phyloP scores from a whole-genome alignment of 2,329 filamentous ascomycete genomes.

The Alternaria sp. region DNA sequence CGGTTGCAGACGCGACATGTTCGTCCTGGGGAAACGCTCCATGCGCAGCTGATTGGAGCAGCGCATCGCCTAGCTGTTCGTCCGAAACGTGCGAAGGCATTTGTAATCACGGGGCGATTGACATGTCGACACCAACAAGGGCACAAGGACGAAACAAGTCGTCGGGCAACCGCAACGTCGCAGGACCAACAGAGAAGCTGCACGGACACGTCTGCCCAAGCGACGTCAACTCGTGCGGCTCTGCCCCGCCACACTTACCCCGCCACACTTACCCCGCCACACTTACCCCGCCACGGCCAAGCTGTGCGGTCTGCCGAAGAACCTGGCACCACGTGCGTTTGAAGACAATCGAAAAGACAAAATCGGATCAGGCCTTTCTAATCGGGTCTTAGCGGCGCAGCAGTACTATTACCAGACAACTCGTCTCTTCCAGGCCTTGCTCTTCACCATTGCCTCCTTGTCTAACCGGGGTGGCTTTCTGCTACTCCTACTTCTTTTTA shows the following conservation, averaged over 20 bases:
- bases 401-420: background rate
- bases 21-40: conserved; percentile 66
- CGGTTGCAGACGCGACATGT: conserved; percentile 61
- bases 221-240: conserved; percentile 16
- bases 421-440: background rate
- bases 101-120: conserved; percentile 17
- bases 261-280: conserved; percentile 37
- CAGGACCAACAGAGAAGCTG: conserved; percentile 13
- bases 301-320: conserved; percentile 6
- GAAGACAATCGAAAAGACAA: conserved; percentile 4
- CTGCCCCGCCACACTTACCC: conserved; percentile 36
- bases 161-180: conserved; percentile 9
- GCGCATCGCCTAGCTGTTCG: conserved; percentile 62
- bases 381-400: conserved; percentile 3
- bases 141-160: background rate
- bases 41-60: conserved; percentile 70
- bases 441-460: background rate
- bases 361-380: background rate
- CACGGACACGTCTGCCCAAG: conserved; percentile 14
- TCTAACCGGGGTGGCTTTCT: conserved; percentile 6
- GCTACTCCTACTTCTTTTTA: background rate
- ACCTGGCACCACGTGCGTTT: conserved; percentile 3
- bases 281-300: conserved; percentile 29
- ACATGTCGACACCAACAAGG: conserved; percentile 28
- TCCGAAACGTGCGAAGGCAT: conserved; percentile 46